These are phyloP conservation scores for Populus hybrid DNA, from an alignment of 441 rosid genomes.

Conservation along the genomic window DNA sequence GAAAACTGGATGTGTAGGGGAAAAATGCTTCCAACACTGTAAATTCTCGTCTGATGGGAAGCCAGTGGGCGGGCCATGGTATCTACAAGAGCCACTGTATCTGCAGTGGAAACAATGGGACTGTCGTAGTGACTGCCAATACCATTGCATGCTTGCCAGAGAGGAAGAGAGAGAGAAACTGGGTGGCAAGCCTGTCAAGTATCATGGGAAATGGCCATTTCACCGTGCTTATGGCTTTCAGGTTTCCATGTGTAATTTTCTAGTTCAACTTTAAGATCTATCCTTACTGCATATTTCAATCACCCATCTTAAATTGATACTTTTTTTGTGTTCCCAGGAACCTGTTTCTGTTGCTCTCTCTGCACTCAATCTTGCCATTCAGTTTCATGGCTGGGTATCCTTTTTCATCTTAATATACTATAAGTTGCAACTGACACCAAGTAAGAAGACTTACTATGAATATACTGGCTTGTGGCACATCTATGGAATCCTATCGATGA, in stretches of 20 bases:
- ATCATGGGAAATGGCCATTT: conserved; percentile 97
- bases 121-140: conserved; percentile 81
- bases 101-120: conserved; percentile 83
- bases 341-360: conserved; percentile 86
- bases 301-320: conserved; percentile 4
- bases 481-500: conserved; percentile 66
- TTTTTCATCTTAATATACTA: conserved; percentile 76
- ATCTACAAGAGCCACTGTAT: conserved; percentile 76
- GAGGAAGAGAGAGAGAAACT: conserved; percentile 60
- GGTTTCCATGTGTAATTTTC: conserved; percentile 36
- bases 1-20: conserved; percentile 75
- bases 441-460: conserved; percentile 67
- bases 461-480: conserved; percentile 75
- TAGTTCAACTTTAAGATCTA: neutral
- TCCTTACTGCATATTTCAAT: neutral
- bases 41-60: conserved; percentile 55
- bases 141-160: conserved; percentile 78
- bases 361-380: conserved; percentile 77
- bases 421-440: conserved; percentile 58
- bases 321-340: conserved; percentile 44
- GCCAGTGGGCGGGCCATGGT: conserved; percentile 69
- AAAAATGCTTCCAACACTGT: conserved; percentile 70
- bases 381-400: conserved; percentile 91
- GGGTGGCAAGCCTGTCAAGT: conserved; percentile 64
- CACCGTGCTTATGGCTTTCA: conserved; percentile 76